phyloP scores from a whole-genome alignment of 352 stramenopile genomes.

The Pythium periplocum region DNA sequence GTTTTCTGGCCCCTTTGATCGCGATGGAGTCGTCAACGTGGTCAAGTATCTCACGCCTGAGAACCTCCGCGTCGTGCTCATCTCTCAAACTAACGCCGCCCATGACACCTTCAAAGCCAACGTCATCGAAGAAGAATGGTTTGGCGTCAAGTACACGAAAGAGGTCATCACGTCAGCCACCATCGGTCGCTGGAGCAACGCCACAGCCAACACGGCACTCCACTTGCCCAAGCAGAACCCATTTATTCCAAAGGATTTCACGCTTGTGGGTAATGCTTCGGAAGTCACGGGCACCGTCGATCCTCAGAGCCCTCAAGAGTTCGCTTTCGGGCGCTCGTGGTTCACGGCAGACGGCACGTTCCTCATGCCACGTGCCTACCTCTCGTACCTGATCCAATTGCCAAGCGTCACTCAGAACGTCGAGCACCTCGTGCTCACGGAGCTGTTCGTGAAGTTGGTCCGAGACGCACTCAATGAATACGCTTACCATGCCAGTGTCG shows the following conservation, averaged over 20 bases:
- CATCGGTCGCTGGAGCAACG: slow-evolving; percentile 19
- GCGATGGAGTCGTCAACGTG: slow-evolving; percentile 15
- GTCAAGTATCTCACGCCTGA: slow-evolving; percentile 34
- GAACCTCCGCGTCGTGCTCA: slow-evolving; percentile 58
- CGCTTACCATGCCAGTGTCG: slow-evolving; percentile 54
- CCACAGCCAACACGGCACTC: slow-evolving; percentile 7
- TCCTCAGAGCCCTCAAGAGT: slow-evolving; percentile 21
- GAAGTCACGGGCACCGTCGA: slow-evolving; percentile 9
- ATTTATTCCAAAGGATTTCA: slow-evolving; percentile 67
- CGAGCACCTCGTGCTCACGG: slow-evolving; percentile 40
- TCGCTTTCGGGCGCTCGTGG: slow-evolving; percentile 56
- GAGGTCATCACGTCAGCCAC: slow-evolving; percentile 23
- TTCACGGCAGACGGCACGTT: slow-evolving; percentile 69
- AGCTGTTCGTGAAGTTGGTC: slow-evolving; percentile 64
- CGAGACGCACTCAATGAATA: slow-evolving; percentile 60
- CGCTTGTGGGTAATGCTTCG: slow-evolving; percentile 22
- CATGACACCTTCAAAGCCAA: slow-evolving; percentile 1
- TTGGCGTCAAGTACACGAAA: slow-evolving; percentile 48
- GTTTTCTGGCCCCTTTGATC: slow-evolving; percentile 46
- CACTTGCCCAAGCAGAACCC: slow-evolving; percentile 33
- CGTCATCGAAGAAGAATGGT: slow-evolving; percentile 39
- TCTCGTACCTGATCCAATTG: slow-evolving; percentile 55
- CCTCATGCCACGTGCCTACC: slow-evolving; percentile 55
- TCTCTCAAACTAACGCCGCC: slow-evolving; percentile 41
- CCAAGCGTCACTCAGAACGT: slow-evolving; percentile 36